phyloP scores from a whole-genome alignment of 1,139 yeast species.

The Sugiyamaella pinicola region DNA sequence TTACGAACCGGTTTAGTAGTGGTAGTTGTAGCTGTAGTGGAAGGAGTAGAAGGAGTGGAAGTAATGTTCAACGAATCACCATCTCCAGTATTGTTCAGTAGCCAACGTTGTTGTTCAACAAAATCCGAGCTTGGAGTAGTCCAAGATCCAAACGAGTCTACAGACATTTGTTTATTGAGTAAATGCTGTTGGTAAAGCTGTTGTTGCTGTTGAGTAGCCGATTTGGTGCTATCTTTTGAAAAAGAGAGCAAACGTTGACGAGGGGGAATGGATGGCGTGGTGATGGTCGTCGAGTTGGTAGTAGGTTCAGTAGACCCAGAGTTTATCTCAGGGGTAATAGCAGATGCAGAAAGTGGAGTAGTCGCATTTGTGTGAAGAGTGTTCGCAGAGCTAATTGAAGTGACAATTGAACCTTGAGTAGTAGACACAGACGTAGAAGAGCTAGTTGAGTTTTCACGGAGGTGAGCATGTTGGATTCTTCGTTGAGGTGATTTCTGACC shows the following conservation, averaged over 20 bases:
- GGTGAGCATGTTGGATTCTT: conserved; percentile 7
- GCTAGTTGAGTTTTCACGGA: conserved; percentile 12
- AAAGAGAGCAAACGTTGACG: conserved; percentile 14
- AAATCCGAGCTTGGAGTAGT: conserved; percentile 31
- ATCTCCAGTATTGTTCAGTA: conserved; percentile 23
- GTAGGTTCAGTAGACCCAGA: neutral
- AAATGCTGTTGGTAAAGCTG: conserved; percentile 9
- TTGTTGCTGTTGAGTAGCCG: conserved; percentile 10
- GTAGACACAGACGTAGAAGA: conserved; percentile 13
- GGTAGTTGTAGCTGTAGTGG: conserved; percentile 1
- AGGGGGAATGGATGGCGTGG: conserved; percentile 14
- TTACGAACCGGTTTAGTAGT: conserved; percentile 5
- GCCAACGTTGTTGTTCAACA: conserved; percentile 35
- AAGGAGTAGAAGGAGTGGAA: conserved; percentile 10
- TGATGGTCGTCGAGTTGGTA: neutral
- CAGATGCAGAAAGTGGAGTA: conserved; percentile 4
- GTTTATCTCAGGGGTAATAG: neutral
- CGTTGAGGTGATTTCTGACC: conserved; percentile 1
- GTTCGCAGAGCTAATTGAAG: conserved; percentile 10
- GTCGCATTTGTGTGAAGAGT: conserved; percentile 13
- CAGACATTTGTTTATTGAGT: conserved; percentile 23
- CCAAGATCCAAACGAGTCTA: conserved; percentile 33
- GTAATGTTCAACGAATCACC: conserved; percentile 5
- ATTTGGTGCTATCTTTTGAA: conserved; percentile 1
- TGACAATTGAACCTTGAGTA: conserved; percentile 14